Percentiles rank a stretch among this genome's conserved stretches.
Evolutionary conservation across 1,139 yeast species (phyloP).

Genomic region (Taphrina communis): DNA sequence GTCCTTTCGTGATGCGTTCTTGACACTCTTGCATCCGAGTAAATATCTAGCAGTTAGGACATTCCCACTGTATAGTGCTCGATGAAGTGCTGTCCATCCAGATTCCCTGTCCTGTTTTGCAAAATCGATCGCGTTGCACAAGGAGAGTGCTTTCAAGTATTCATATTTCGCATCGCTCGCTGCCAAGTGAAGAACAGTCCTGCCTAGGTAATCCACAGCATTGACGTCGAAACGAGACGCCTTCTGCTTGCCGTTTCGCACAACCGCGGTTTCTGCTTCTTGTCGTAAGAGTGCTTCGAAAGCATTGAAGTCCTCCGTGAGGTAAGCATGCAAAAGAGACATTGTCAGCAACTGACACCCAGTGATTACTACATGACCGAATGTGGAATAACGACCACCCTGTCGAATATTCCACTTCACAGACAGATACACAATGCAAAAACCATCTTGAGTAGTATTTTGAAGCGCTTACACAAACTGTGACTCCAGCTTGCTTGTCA

Average conservation of each 20-base stretch:
- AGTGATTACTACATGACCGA: neutral
- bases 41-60: conserved; percentile 63
- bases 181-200: conserved; percentile 68
- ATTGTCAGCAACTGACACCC: neutral
- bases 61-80: conserved; percentile 65
- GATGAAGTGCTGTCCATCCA: conserved; percentile 84
- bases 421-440: no score
- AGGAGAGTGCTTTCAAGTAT: conserved; percentile 58
- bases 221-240: conserved; percentile 11
- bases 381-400: neutral
- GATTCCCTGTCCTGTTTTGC: conserved; percentile 69
- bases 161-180: conserved; percentile 61
- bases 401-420: neutral
- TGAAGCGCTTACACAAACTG: no score
- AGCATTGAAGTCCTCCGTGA: conserved; percentile 20
- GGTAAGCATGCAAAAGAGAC: conserved; percentile 32
- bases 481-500: neutral
- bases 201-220: conserved; percentile 55
- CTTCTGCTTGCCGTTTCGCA: neutral
- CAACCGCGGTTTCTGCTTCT: neutral
- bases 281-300: conserved; percentile 6
- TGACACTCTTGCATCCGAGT: conserved; percentile 51
- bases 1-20: conserved; percentile 49
- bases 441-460: no score
- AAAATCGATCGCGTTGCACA: conserved; percentile 59